A percentile compares a stretch with the other conserved stretches of the same genome.
phyloP scores from a whole-genome alignment of 2,329 filamentous ascomycete genomes.

The Colletotrichum filicis region DNA sequence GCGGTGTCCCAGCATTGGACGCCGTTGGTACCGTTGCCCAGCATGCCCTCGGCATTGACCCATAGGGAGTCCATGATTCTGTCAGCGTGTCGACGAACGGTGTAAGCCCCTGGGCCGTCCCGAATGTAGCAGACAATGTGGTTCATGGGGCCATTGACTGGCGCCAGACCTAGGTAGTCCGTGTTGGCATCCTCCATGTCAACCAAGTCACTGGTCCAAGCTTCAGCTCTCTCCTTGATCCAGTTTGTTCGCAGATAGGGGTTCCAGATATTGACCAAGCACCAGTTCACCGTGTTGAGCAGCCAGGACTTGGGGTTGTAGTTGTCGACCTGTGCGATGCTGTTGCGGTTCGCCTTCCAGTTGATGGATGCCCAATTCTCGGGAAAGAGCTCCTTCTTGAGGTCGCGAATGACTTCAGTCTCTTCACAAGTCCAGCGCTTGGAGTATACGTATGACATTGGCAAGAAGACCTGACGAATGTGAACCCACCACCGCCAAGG shows the following conservation, averaged over 20 bases:
- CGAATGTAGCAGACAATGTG: constrained; percentile 86
- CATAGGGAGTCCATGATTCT: constrained; percentile 88
- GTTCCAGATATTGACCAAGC: constrained; percentile 82
- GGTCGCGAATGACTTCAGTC: constrained; percentile 76
- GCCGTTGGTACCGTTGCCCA: constrained; percentile 97
- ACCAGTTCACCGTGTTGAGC: constrained; percentile 81
- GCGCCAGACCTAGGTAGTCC: constrained; percentile 84
- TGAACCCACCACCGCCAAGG: constrained; percentile 99
- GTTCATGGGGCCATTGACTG: constrained; percentile 92
- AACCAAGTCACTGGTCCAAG: constrained; percentile 84
- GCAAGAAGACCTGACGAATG: constrained; percentile 94
- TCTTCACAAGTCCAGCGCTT: constrained; percentile 82
- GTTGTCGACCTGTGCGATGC: constrained; percentile 83
- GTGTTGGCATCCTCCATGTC: constrained; percentile 95
- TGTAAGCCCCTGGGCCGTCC: constrained; percentile 80
- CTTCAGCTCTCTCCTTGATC: constrained; percentile 78
- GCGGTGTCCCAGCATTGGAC: constrained; percentile 97
- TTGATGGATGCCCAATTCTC: constrained; percentile 82
- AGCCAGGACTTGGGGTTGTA: constrained; percentile 93
- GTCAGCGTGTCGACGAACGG: constrained; percentile 81
- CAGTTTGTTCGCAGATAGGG: constrained; percentile 77
- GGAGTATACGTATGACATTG: constrained; percentile 92
- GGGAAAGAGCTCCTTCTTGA: constrained; percentile 85
- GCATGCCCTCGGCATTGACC: constrained; percentile 92
- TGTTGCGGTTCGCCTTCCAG: constrained; percentile 83